phyloP scores from a whole-genome alignment of 805 yeast species.

The Ogataea pignaliae region DNA sequence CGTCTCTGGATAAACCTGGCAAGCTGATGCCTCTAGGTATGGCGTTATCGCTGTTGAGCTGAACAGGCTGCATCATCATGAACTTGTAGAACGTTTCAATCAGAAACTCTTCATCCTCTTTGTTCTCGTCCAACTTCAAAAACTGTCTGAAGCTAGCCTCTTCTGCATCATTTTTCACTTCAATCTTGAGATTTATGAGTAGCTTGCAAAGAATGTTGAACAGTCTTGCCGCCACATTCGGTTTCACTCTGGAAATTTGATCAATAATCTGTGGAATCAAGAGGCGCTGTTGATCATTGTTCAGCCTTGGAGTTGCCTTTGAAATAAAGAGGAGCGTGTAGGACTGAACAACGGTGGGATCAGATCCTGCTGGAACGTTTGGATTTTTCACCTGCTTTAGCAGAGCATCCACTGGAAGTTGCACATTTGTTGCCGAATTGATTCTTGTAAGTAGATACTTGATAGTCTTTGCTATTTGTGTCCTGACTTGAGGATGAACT shows the following conservation, averaged over 20 bases:
- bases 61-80: constrained; percentile 49
- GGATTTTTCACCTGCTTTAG: constrained; percentile 61
- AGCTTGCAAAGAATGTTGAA: constrained; percentile 59
- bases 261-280: constrained; percentile 46
- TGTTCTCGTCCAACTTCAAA: constrained; percentile 32
- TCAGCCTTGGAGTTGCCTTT: constrained; percentile 58
- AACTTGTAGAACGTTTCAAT: constrained; percentile 48
- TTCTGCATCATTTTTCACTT: constrained; percentile 43
- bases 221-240: constrained; percentile 43
- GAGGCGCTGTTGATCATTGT: constrained; percentile 30
- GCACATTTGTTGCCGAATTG: constrained; percentile 47
- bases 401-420: constrained; percentile 60
- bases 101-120: constrained; percentile 42
- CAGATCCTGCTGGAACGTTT: constrained; percentile 36
- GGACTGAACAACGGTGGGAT: constrained; percentile 48
- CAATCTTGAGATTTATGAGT: constrained; percentile 43
- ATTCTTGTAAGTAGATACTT: constrained; percentile 66
- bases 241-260: constrained; percentile 38
- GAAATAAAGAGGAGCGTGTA: constrained; percentile 65
- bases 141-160: constrained; percentile 32
- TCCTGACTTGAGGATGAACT: constrained; percentile 58
- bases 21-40: constrained; percentile 43
- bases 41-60: constrained; percentile 31
- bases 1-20: constrained; percentile 61
- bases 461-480: constrained; percentile 56